phyloP scores from a whole-genome alignment of 2,329 filamentous ascomycete genomes.

The Phialocephala sp. region DNA sequence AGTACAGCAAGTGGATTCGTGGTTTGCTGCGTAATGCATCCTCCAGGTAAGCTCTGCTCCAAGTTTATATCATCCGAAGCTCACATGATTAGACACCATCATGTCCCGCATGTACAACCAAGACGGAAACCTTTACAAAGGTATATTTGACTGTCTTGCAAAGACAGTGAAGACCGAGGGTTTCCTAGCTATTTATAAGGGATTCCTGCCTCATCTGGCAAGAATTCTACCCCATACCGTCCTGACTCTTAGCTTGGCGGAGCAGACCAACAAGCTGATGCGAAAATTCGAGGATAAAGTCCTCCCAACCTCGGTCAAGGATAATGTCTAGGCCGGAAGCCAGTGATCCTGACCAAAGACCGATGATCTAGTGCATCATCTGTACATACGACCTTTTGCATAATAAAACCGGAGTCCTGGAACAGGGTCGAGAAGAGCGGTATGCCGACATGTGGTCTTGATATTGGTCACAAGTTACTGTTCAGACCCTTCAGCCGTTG shows the following conservation, averaged over 20 bases:
- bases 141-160: slow-evolving; percentile 88
- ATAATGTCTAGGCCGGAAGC: slow-evolving; percentile 32
- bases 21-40: slow-evolving; percentile 97
- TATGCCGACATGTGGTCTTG: background rate
- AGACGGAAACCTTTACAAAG: slow-evolving; percentile 93
- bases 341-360: slow-evolving; percentile 7
- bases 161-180: slow-evolving; percentile 94
- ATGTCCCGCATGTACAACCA: slow-evolving; percentile 99
- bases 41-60: slow-evolving; percentile 68
- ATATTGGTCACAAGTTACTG: slow-evolving; percentile 15
- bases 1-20: slow-evolving; percentile 92
- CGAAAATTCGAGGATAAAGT: slow-evolving; percentile 72
- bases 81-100: slow-evolving; percentile 73
- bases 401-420: slow-evolving; percentile 9
- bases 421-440: background rate
- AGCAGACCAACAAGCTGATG: slow-evolving; percentile 96
- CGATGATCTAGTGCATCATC: background rate
- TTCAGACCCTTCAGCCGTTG: slow-evolving; percentile 53
- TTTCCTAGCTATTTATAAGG: slow-evolving; percentile 93
- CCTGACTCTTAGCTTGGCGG: slow-evolving; percentile 87
- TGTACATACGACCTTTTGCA: slow-evolving; percentile 18
- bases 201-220: slow-evolving; percentile 92
- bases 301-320: slow-evolving; percentile 48
- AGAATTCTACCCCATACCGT: slow-evolving; percentile 96
- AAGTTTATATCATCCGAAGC: slow-evolving; percentile 7